These are phyloP conservation scores for Talaromyces sp. DNA, from an alignment of 2,329 filamentous ascomycete genomes.

Conservation along the genomic window DNA sequence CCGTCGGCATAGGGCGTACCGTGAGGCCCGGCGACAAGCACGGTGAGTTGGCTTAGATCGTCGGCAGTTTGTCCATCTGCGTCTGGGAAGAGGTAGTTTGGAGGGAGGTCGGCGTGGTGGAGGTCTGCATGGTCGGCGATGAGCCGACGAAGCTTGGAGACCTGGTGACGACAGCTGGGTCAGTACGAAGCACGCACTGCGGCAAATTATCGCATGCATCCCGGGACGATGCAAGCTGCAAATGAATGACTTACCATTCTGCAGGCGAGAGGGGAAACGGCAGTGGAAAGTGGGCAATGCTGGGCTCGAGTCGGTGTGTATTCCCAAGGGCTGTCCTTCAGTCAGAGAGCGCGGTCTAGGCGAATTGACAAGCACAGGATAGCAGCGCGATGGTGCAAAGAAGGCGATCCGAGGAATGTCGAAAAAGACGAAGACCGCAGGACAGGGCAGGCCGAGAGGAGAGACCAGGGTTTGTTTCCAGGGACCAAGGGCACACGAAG, in stretches of 20 bases:
- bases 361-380: not conserved
- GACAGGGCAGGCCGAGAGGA: not conserved
- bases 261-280: not conserved
- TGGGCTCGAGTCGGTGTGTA: not conserved
- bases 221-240: not conserved
- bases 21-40: conserved; percentile 54
- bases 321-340: not conserved
- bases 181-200: not conserved
- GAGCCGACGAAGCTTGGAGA: conserved; percentile 49
- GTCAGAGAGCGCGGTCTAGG: not conserved
- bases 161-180: conserved; percentile 15
- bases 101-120: conserved; percentile 50
- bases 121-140: conserved; percentile 55
- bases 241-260: not conserved
- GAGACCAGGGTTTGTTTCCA: not conserved
- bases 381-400: not conserved
- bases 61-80: conserved; percentile 34
- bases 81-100: conserved; percentile 55
- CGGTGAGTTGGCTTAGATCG: conserved; percentile 52
- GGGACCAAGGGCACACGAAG: not conserved
- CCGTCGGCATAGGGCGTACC: conserved; percentile 56
- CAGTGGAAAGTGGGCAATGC: not conserved
- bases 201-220: not conserved
- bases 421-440: not conserved
- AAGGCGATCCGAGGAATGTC: not conserved